Evolutionary conservation across 2,329 filamentous ascomycete species (phyloP).

Genomic region (Aureobasidium sp.): DNA sequence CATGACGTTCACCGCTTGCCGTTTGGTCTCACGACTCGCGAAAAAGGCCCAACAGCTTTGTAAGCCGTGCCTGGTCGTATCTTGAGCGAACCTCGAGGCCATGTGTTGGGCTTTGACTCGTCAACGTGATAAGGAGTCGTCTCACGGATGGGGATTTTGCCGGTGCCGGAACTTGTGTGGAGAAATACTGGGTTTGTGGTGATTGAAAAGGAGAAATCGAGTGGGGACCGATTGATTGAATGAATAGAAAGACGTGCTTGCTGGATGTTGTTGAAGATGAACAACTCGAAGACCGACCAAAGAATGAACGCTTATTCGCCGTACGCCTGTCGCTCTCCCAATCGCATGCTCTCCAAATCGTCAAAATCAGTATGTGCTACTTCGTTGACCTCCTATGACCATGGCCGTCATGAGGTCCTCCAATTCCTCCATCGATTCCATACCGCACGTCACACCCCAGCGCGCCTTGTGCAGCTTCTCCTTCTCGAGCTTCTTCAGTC

Average conservation of each 20-base stretch:
- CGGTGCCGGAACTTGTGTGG: background rate
- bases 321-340: background rate
- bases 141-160: background rate
- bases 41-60: constrained; percentile 8
- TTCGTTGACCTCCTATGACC: constrained; percentile 1
- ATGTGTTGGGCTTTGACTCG: background rate
- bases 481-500: constrained; percentile 53
- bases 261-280: background rate
- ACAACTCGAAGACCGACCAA: no score
- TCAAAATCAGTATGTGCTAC: background rate
- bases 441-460: constrained; percentile 1
- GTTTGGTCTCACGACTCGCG: background rate
- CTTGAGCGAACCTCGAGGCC: background rate
- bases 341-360: background rate
- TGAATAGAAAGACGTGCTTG: background rate
- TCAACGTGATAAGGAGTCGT: background rate
- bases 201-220: background rate
- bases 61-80: background rate
- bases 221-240: background rate
- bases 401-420: constrained; percentile 16
- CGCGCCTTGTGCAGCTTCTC: constrained; percentile 21
- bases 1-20: constrained; percentile 7
- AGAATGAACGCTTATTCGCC: background rate
- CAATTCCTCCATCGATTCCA: constrained; percentile 10
- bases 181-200: background rate